Conservation (phyloP, 352 stramenopile species). For the Pythium brachiatum region DNA sequence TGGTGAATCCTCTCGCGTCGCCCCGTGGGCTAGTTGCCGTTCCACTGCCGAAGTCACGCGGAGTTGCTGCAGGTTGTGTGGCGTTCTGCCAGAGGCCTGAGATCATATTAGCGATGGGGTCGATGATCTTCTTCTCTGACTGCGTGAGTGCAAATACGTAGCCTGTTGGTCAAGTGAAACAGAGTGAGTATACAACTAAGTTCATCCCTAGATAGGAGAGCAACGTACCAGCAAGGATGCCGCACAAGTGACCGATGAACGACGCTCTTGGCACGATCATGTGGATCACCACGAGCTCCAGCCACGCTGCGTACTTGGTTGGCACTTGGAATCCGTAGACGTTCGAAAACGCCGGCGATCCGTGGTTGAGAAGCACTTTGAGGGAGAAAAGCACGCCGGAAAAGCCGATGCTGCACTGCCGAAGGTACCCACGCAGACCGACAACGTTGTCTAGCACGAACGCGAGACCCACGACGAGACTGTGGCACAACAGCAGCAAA, state of each 20-base stretch:
- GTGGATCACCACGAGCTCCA: conserved; percentile 86
- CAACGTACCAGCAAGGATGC: conserved; percentile 77
- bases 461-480: conserved; percentile 46
- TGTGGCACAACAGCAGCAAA: conserved; percentile 63
- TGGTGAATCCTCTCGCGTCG: not conserved
- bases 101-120: not conserved
- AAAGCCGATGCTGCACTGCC: conserved; percentile 74
- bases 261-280: conserved; percentile 77
- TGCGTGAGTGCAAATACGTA: conserved; percentile 20
- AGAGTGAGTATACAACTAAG: too few species aligned
- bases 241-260: conserved; percentile 84
- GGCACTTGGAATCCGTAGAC: conserved; percentile 76
- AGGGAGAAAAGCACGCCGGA: conserved; percentile 76
- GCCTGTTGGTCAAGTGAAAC: conserved; percentile 11
- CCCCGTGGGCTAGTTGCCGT: not conserved
- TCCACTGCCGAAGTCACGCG: not conserved
- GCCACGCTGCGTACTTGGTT: conserved; percentile 86
- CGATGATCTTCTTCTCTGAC: conserved; percentile 18
- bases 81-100: not conserved
- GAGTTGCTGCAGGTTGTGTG: not conserved
- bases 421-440: conserved; percentile 16
- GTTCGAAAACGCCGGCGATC: conserved; percentile 55
- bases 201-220: too few species aligned
- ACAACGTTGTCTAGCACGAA: conserved; percentile 34
- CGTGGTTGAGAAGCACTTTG: conserved; percentile 84